Evolutionary conservation across 352 stramenopile genomes (phyloP).

Genomic region (Phytophthora syringae): DNA sequence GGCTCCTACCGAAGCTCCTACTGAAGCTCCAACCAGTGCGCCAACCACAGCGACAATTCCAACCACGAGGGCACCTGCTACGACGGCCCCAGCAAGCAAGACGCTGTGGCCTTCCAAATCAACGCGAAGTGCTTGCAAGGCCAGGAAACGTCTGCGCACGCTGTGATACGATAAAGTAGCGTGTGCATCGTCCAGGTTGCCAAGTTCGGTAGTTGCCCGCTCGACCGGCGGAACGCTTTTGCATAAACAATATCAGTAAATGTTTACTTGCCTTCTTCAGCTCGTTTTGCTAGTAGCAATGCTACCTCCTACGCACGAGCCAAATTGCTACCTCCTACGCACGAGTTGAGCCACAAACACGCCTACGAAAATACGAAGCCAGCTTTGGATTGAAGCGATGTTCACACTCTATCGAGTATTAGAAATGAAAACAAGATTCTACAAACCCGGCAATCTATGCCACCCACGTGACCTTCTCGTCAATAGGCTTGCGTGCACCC

Average conservation of each 20-base stretch:
- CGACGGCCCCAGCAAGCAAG: neutral
- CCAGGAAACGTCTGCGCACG: slow-evolving; percentile 17
- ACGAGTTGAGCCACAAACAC: too few relatives aligned
- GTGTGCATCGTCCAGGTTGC: slow-evolving; percentile 1
- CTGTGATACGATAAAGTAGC: too few relatives aligned
- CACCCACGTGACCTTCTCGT: slow-evolving; percentile 80
- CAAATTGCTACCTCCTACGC: too few relatives aligned
- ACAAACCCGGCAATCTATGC: slow-evolving; percentile 6
- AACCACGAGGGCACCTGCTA: neutral
- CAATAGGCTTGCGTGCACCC: slow-evolving; percentile 69
- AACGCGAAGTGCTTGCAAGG: slow-evolving; percentile 10
- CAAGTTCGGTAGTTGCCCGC: neutral
- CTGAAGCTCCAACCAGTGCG: neutral
- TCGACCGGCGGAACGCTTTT: neutral
- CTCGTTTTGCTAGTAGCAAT: too few relatives aligned
- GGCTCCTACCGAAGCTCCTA: too few relatives aligned
- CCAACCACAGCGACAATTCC: neutral
- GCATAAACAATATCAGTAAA: neutral
- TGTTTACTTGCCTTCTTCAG: neutral
- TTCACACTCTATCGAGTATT: slow-evolving; percentile 9
- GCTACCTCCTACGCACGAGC: too few relatives aligned
- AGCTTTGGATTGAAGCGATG: slow-evolving; percentile 8
- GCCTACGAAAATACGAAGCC: too few relatives aligned
- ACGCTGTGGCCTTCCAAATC: neutral
- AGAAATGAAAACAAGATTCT: slow-evolving; percentile 13